Evolutionary conservation across 345 rosid species (phyloP), one percentile per base, ranked within the genome.

Genomic region (Eucalyptus brandiana): DNA sequence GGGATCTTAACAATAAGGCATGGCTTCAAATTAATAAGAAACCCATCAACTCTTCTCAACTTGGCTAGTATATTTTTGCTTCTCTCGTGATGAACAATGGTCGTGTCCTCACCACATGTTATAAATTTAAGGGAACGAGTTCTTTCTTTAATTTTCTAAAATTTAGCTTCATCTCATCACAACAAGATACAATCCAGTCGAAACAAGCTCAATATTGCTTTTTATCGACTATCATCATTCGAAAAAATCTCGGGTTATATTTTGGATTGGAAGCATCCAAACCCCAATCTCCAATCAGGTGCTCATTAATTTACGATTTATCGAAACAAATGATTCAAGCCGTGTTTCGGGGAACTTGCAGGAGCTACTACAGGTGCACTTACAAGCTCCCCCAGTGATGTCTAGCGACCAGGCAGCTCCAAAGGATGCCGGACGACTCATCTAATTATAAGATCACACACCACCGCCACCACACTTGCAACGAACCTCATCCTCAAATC

Each of bases 381-480:
- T 91, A 95, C 94, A 92, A 86, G 88, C 6, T 24, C 32, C 93
- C 91, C 32, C 92, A 93, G 87, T 87, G 93, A 30, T 95, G 96
- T 76, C 91, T 42, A 91, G 95, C 95, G 24, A 92, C 91, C 53
- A 94, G 92, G 88, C 96, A 93, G 32, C 92, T 95, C 49, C 95
- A 92, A 60, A 90, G n/a, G 93, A 80, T 92, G 58, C 88, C 89
- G 81, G 54, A 89, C 18, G 86, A 90, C 53, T 93, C 96, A 45
- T 88, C 94, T 16, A 11, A 85, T 37, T 95, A 90, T 5, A 15
- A 15, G 51, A 5, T 15, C 51, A 15, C 17, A 49, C 3, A 49
- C 51, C 17, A 15, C 14, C 0, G 51, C 18, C 18, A 2, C 18
- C 51, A 49, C 51, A 49, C 51, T 49, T 5, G 51, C 51, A 15